phyloP scores from a whole-genome alignment of 108 stramenopile genomes.

The Skeletonema marinoi region DNA sequence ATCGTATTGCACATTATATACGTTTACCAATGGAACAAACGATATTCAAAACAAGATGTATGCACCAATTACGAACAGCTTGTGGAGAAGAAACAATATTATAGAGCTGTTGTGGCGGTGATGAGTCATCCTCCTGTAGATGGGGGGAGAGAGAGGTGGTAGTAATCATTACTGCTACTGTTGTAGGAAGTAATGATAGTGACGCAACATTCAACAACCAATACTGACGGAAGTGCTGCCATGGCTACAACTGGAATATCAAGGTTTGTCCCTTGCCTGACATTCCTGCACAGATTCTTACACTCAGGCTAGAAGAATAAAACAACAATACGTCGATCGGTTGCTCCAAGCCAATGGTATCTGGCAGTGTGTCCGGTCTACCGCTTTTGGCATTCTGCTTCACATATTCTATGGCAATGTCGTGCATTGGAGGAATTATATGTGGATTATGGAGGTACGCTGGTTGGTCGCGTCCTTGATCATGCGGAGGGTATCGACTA shows the following conservation, averaged over 20 bases:
- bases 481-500: not conserved
- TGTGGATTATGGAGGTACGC: slow-evolving; percentile 20
- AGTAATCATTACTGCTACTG: not conserved
- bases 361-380: slow-evolving; percentile 50
- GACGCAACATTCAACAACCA: not conserved
- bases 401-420: slow-evolving; percentile 67
- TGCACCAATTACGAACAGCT: slow-evolving; percentile 51
- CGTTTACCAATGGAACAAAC: slow-evolving; percentile 51
- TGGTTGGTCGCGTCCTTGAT: slow-evolving; percentile 20
- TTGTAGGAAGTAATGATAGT: not conserved
- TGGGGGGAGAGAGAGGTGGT: slow-evolving; percentile 22
- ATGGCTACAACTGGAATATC: not conserved
- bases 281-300: not conserved
- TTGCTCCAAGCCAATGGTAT: slow-evolving; percentile 34
- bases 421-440: slow-evolving; percentile 59
- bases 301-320: not conserved
- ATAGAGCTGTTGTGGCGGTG: slow-evolving; percentile 41
- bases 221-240: not conserved
- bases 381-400: slow-evolving; percentile 58
- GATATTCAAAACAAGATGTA: slow-evolving; percentile 33
- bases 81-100: slow-evolving; percentile 50
- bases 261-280: not conserved
- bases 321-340: slow-evolving; percentile 3
- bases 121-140: slow-evolving; percentile 55
- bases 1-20: slow-evolving; percentile 51